Base-by-base conservation (phyloP, 345 rosid genomes). In the Eucalyptus regnans region DNA sequence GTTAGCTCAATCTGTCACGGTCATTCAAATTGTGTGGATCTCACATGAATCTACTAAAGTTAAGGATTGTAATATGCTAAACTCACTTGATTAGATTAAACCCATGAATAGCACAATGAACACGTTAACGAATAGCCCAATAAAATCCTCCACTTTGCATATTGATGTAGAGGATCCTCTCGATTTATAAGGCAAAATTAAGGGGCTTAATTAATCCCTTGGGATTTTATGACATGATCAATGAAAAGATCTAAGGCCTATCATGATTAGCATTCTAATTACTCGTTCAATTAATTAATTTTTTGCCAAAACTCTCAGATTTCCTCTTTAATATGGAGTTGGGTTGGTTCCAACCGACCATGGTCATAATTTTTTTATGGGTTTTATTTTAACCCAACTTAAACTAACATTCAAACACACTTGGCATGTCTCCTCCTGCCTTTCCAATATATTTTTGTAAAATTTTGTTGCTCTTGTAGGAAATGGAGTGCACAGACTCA, bases 401-500 rank as follows among this genome's bases (percentile, higher is more conserved):
- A 22, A 41, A 76, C 83, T 20, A 76, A 33, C 43, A 41, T 6
- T 76, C 83, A 20, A 20, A 48, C 27, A 11, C 83, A 76, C 83
- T 37, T 20, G 83, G 83, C 83, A 41, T 76, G 48, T 37, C 48
- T 76, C 48, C 48, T 20, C 48, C 3, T 18, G 83, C 46, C 27
- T 76, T 37, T 37, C 83, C 27, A 76, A 37, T 10, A 2, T 76
- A 76, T 23, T 20, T 41, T 13, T 41, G 83, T 41, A 20, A 41
- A 37, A 37, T 3, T 76, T 3, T 0, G 37, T 64, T n/a, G 76
- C 41, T 64, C 41, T 15, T 0, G 76, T 4, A 76, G 48, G 83
- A 76, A 37, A 68, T 33, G 3, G 44, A 33, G 33, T 76, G 83
- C 48, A 37, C 83, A 37, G 27, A 41, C 44, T 6, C 3, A 5